Evolutionary conservation across 2,329 filamentous ascomycete species (phyloP).

Genomic region (Aureobasidium sp.): DNA sequence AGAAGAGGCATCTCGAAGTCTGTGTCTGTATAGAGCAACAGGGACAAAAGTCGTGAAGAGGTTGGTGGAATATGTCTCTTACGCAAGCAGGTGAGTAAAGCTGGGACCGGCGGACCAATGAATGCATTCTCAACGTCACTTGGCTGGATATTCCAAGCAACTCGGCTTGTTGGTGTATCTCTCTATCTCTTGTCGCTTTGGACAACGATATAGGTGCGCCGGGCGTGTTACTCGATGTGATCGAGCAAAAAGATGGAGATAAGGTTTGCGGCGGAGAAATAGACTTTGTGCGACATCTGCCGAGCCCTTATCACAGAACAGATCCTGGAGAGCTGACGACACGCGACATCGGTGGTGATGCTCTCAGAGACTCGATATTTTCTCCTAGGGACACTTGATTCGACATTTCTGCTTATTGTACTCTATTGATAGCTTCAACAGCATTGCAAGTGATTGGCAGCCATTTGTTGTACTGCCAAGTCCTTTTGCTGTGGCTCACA

Average conservation of each 20-base stretch:
- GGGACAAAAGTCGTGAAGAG: background rate
- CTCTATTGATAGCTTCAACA: too few relatives aligned
- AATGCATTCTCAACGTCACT: background rate
- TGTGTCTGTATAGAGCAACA: background rate
- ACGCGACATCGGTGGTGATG: background rate
- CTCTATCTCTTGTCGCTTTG: background rate
- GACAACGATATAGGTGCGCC: background rate
- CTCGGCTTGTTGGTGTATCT: conserved; percentile 4
- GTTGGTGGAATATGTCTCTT: background rate
- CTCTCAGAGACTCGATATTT: too few relatives aligned
- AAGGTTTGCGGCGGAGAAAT: background rate
- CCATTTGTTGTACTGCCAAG: too few relatives aligned
- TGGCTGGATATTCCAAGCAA: background rate
- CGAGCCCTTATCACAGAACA: background rate
- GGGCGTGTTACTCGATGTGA: conserved; percentile 12
- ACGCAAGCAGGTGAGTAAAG: conserved; percentile 3
- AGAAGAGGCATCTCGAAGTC: background rate
- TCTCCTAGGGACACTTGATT: too few relatives aligned
- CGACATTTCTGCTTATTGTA: too few relatives aligned
- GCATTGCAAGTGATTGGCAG: too few relatives aligned
- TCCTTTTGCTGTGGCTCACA: too few relatives aligned
- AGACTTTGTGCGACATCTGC: background rate
- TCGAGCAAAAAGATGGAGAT: conserved; percentile 3
- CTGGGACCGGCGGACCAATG: background rate
- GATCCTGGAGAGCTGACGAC: background rate